These are phyloP conservation scores for Musa troglodytarum DNA, from an alignment of 176 grass and related monocot genomes.

Conservation along the genomic window DNA sequence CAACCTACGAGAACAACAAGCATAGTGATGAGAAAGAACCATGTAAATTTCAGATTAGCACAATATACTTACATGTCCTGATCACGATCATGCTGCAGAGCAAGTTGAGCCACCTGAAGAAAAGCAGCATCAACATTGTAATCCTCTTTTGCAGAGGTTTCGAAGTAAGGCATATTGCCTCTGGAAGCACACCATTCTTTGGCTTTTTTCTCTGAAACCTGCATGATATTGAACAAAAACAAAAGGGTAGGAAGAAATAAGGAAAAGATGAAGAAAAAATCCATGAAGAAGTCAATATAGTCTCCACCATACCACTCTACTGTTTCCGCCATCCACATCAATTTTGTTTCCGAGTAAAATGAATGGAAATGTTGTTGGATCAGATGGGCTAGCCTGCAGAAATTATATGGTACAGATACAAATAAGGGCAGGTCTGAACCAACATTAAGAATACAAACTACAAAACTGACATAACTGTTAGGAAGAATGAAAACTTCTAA, in stretches of 20 bases:
- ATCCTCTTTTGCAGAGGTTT: slow-evolving; percentile 93
- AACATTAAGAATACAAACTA: background rate
- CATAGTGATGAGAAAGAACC: slow-evolving; percentile 2
- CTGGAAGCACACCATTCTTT: slow-evolving; percentile 82
- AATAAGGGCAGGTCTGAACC: background rate
- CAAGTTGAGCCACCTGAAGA: slow-evolving; percentile 72
- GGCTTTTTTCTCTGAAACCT: slow-evolving; percentile 89
- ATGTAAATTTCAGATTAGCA: background rate
- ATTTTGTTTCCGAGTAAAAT: slow-evolving; percentile 92
- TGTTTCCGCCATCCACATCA: slow-evolving; percentile 75
- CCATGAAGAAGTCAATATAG: background rate
- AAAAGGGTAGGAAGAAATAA: background rate
- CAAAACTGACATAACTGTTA: background rate
- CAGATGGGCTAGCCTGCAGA: slow-evolving; percentile 55
- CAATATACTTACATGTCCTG: slow-evolving; percentile 79
- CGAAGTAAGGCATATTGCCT: slow-evolving; percentile 83
- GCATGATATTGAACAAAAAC: background rate
- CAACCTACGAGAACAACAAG: background rate
- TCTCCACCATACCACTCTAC: slow-evolving; percentile 46
- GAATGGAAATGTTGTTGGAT: slow-evolving; percentile 70
- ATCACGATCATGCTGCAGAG: slow-evolving; percentile 57
- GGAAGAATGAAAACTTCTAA: no score
- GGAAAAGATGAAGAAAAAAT: background rate
- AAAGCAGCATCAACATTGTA: slow-evolving; percentile 82
- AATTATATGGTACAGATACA: background rate